Evolutionary conservation across 352 stramenopile genomes (phyloP), one percentile per base, ranked within the genome.

Genomic region (Phytophthora colocasiae): DNA sequence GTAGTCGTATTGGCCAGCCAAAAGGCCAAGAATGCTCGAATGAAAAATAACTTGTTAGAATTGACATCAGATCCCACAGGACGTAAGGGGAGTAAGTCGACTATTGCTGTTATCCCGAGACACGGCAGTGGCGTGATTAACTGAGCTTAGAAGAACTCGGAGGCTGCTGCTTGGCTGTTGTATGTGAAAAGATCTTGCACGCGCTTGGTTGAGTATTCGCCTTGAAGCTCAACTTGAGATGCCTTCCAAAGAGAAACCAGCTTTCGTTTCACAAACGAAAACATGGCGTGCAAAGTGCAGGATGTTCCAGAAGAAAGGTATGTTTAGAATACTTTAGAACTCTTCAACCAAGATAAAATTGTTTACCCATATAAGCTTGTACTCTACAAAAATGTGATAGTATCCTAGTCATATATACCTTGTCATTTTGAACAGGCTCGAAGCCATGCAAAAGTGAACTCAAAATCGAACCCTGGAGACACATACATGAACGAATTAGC

Each of bases 211-310:
- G 62, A 69, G 34, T 69, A 65, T 31, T 53, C n/a, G 24, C 61
- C 61, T 52, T 69, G 61, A 7, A 69, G 53, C 36, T 69, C 61
- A 14, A 69, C 61, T 38, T 69, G 61, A 10, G 32, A 4, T 38
- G 61, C 29, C 22, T 53, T 63, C 61, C 61, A 69, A 15, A 58
- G 10, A 2, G 52, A 24, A 27, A 17, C 7, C 2, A 69, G 22
- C 22, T 2, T 22, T 22, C 22, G 22, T 22, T 22, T 22, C 22
- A 22, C 22, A 22, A 22, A 22, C 22, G 22, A 22, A 22, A 22
- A 22, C 22, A 22, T 22, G 22, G 22, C 22, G 22, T 22, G 0
- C 22, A 22, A 1, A 22, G 22, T 1, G 22, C 22, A 22, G 2
- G 22, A 22, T 22, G 22, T 2, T 22, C 22, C 1, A 1, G 0